Base-by-base conservation (phyloP, 352 stramenopile genomes). In the Pythium brachiatum region DNA sequence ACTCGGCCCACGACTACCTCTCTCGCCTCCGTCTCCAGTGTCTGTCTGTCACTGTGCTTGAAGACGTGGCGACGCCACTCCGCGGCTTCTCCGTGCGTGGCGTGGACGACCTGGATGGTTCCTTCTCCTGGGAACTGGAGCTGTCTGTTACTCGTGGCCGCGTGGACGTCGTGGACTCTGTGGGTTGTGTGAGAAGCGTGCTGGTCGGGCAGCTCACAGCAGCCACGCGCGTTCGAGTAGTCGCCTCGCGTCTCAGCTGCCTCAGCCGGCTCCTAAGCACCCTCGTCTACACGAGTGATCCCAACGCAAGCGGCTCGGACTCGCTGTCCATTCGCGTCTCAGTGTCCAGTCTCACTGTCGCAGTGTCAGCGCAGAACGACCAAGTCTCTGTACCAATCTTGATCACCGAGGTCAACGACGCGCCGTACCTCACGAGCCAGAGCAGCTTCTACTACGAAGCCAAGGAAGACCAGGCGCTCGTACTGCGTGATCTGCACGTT, bases 361-460 rank as follows among this genome's bases (percentile, higher is more conserved):
- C 25, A n/a, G 25, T n/a, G 41, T 59, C 18, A 16, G 16, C 15
- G 2, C 27, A 50, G 5, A 29, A 16, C 16, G 71, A 86, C 47
- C 34, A 70, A 8, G 75, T 62, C 1, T 58, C 44, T 23, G 55
- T 91, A 23, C 81, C 80, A 11, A 65, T 92, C 34, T n/a, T 72
- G 2, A 57, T 92, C 0, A 25, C 56, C 6, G 72, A 85, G 36
- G 39, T 88, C 44, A 94, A 94, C 52, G 83, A 92, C 54, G 83
- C 81, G 3, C 85, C 85, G n/a, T 91, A 75, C 60, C 60, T 85
- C 20, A 62, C 51, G n/a, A 60, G 39, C 44, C 61, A 27, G 18
- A 60, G 25, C 4, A 65, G 75, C 23, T 78, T 79, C 43, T 56
- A 60, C 31, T 90, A 87, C 64, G 69, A 82, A 46, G 70, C 62